A percentile compares a stretch with the other conserved stretches of the same genome.
Conservation (phyloP, 331 rosid species). For the Pyrus hybrid region DNA sequence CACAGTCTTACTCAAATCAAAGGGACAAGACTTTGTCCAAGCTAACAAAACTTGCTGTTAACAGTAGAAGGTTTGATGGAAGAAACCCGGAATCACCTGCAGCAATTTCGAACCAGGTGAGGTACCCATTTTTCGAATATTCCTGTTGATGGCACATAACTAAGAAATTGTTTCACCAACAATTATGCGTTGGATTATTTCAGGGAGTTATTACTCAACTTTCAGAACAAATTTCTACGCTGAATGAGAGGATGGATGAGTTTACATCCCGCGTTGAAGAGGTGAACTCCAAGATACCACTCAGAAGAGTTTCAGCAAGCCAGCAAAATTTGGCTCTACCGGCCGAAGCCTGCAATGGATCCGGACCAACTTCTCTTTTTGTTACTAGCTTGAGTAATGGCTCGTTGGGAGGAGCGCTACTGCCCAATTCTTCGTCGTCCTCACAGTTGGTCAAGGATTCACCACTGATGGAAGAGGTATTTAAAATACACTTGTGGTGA, state of each 20-base stretch:
- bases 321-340: constrained; percentile 82
- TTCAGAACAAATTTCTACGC: constrained; percentile 91
- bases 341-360: constrained; percentile 76
- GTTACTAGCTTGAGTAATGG: constrained; percentile 69
- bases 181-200: constrained; percentile 18
- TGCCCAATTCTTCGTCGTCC: constrained; percentile 71
- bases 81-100: constrained; percentile 75
- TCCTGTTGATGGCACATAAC: background rate
- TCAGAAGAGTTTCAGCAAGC: constrained; percentile 49
- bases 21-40: constrained; percentile 67
- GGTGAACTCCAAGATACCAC: constrained; percentile 58
- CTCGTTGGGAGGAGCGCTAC: constrained; percentile 62
- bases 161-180: background rate
- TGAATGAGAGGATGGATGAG: constrained; percentile 94
- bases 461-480: constrained; percentile 83
- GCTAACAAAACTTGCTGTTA: constrained; percentile 76
- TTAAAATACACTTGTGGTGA: background rate
- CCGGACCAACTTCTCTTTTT: constrained; percentile 64
- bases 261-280: constrained; percentile 92
- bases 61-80: constrained; percentile 57
- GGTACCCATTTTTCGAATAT: constrained; percentile 4
- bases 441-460: constrained; percentile 78
- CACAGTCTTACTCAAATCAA: constrained; percentile 66
- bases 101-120: constrained; percentile 63
- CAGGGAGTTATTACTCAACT: constrained; percentile 92